Conservation (phyloP, 2,329 filamentous ascomycete genomes). For the Paracorniculantispora psalliotae region DNA sequence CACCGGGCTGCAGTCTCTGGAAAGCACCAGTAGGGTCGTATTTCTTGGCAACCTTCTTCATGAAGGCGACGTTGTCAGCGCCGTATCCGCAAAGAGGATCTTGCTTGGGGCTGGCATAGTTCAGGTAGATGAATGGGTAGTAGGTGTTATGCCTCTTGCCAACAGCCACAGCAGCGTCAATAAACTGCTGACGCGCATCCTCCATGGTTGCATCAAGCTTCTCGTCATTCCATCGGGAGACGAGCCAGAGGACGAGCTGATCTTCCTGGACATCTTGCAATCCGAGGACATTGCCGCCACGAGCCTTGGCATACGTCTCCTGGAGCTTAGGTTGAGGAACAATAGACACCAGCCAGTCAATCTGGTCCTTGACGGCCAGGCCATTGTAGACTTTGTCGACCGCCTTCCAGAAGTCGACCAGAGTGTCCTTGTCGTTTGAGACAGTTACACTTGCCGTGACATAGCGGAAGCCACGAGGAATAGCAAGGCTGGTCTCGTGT, state of each 20-base stretch:
- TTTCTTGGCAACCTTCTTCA: constrained; percentile 24
- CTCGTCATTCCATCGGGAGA: constrained; percentile 14
- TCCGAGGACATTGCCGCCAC: constrained; percentile 16
- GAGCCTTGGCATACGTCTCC: constrained; percentile 1
- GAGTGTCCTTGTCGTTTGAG: constrained; percentile 12
- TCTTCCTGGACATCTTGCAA: constrained; percentile 10
- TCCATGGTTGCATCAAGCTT: constrained; percentile 12
- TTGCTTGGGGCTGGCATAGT: constrained; percentile 37
- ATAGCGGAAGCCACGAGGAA: constrained; percentile 17
- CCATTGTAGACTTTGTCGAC: constrained; percentile 14
- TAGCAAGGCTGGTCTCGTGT: constrained; percentile 13
- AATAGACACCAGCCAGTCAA: constrained; percentile 17
- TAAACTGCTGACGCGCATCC: constrained; percentile 4
- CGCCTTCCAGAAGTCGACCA: constrained; percentile 14
- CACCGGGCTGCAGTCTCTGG: constrained; percentile 26
- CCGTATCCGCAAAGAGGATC: constrained; percentile 35
- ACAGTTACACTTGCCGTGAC: constrained; percentile 16
- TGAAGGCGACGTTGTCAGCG: constrained; percentile 26
- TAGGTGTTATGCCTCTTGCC: constrained; percentile 11
- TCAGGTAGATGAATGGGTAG: constrained; percentile 30
- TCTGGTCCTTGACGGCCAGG: constrained; percentile 14
- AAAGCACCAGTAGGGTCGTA: constrained; percentile 32
- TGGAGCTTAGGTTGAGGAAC: constrained; percentile 16
- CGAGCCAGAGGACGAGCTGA: constrained; percentile 16
- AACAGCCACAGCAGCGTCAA: constrained; percentile 5